Evolutionary conservation across 495 filamentous ascomycete species (phyloP).

Genomic region (Xylaria sp.): DNA sequence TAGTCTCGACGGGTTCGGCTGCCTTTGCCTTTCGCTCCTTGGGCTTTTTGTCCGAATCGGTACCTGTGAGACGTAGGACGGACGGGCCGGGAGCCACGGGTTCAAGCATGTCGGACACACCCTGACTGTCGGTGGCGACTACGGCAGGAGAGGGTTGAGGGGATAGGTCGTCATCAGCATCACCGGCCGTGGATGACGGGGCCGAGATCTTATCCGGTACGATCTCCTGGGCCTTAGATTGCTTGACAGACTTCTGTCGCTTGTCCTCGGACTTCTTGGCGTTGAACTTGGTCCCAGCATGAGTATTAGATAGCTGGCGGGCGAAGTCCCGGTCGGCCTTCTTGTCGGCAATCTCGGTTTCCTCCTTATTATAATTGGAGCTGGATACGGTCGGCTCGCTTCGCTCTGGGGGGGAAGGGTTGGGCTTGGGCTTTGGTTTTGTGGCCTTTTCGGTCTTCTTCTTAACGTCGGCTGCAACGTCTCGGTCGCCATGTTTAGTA

Average conservation of each 20-base stretch:
- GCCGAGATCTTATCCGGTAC: constrained; percentile 53
- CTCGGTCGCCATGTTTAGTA: constrained; percentile 38
- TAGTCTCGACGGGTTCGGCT: constrained; percentile 68
- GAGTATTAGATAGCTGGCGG: constrained; percentile 68
- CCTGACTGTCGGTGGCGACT: constrained; percentile 59
- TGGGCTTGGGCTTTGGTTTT: constrained; percentile 41
- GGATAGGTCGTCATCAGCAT: constrained; percentile 84
- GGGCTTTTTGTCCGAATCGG: constrained; percentile 61
- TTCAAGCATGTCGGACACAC: constrained; percentile 89
- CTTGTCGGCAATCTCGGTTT: constrained; percentile 50
- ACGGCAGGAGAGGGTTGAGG: constrained; percentile 65
- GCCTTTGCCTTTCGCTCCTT: constrained; percentile 69
- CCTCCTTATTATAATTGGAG: constrained; percentile 36
- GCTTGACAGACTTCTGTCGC: constrained; percentile 65
- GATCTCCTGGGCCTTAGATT: constrained; percentile 56
- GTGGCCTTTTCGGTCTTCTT: constrained; percentile 40
- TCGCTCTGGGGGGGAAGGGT: constrained; percentile 31
- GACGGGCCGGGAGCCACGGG: constrained; percentile 70
- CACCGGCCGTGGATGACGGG: constrained; percentile 76
- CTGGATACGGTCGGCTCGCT: constrained; percentile 28
- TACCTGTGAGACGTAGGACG: constrained; percentile 75
- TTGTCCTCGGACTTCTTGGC: constrained; percentile 64
- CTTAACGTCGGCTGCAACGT: constrained; percentile 38
- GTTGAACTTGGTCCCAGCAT: constrained; percentile 65
- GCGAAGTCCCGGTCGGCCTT: constrained; percentile 77